A percentile compares a stretch with the other conserved stretches of the same genome.
Evolutionary conservation across 2,329 filamentous ascomycete genomes (phyloP).

Genomic region (Ophiostoma pallidulum): DNA sequence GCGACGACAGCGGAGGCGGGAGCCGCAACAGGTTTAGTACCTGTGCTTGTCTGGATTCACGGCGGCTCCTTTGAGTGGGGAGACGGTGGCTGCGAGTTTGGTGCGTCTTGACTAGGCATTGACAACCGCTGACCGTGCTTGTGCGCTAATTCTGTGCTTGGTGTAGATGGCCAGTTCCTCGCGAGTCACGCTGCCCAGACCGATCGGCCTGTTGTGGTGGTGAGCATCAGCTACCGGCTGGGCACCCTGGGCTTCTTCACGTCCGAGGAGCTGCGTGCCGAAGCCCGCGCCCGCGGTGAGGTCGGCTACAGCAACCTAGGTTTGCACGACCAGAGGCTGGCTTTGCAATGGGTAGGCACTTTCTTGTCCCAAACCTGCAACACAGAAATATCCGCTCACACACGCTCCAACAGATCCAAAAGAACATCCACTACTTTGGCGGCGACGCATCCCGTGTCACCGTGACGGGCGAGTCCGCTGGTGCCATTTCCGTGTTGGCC

Average conservation of each 20-base stretch:
- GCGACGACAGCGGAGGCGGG: neutral
- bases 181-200: neutral
- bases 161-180: neutral
- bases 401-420: slow-evolving; percentile 21
- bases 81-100: neutral
- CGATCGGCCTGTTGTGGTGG: neutral
- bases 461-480: slow-evolving; percentile 37
- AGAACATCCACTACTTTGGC: slow-evolving; percentile 34
- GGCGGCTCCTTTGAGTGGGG: neutral
- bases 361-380: too few species aligned
- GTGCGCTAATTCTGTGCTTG: too few species aligned
- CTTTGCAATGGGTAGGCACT: slow-evolving; percentile 31
- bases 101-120: too few species aligned
- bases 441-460: slow-evolving; percentile 36
- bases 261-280: neutral
- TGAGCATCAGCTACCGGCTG: neutral
- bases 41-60: slow-evolving; percentile 3
- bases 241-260: neutral
- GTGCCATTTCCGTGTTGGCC: slow-evolving; percentile 14
- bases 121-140: too few species aligned
- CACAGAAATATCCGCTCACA: neutral
- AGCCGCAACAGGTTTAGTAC: neutral
- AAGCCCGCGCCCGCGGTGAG: neutral
- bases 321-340: slow-evolving; percentile 31
- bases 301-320: slow-evolving; percentile 23